These are phyloP conservation scores for Gossypium stocksii DNA, from an alignment of 345 rosid genomes.

Conservation along the genomic window DNA sequence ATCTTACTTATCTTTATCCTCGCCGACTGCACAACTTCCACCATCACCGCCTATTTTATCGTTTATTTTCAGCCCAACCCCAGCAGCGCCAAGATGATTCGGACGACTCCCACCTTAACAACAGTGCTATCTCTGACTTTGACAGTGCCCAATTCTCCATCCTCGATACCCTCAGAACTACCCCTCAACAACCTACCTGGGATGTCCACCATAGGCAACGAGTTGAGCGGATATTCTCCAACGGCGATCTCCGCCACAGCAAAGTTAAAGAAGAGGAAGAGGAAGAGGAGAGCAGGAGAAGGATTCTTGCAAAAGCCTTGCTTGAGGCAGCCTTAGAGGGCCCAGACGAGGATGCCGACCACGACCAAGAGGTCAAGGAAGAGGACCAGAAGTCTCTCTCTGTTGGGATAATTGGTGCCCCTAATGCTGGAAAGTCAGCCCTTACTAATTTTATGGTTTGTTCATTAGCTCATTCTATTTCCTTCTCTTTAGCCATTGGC, in stretches of 20 bases:
- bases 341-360: slow-evolving; percentile 47
- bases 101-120: slow-evolving; percentile 24
- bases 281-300: slow-evolving; percentile 45
- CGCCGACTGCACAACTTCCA: slow-evolving; percentile 17
- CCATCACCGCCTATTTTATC: slow-evolving; percentile 22
- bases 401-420: slow-evolving; percentile 91
- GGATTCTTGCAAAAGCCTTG: slow-evolving; percentile 65
- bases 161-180: slow-evolving; percentile 19
- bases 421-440: slow-evolving; percentile 92
- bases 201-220: slow-evolving; percentile 56
- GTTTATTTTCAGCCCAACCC: slow-evolving; percentile 61
- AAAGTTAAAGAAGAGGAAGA: slow-evolving; percentile 39
- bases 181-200: slow-evolving; percentile 50
- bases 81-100: slow-evolving; percentile 29
- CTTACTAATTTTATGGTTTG: slow-evolving; percentile 79
- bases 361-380: slow-evolving; percentile 60
- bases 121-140: slow-evolving; percentile 41
- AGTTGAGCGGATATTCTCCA: slow-evolving; percentile 50
- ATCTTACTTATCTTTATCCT: slow-evolving; percentile 16
- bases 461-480: background rate
- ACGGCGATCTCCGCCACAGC: slow-evolving; percentile 34
- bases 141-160: slow-evolving; percentile 55
- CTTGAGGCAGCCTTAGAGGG: slow-evolving; percentile 68
- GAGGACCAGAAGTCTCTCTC: slow-evolving; percentile 91
- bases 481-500: no score